Evolutionary conservation across 805 yeast species (phyloP).

Genomic region (Teunomyces gatunensis): DNA sequence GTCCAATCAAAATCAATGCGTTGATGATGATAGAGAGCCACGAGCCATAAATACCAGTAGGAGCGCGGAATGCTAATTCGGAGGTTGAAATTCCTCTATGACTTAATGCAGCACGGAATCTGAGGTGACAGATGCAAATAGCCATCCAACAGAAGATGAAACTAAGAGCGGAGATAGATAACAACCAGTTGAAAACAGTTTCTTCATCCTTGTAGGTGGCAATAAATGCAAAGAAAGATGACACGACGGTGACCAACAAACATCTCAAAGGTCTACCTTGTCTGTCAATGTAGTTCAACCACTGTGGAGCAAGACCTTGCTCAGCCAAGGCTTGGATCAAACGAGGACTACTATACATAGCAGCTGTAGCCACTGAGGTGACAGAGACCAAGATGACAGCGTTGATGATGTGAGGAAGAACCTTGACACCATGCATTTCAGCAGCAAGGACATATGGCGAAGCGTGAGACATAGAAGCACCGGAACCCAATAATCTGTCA

Average conservation of each 20-base stretch:
- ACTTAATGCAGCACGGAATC: constrained; percentile 28
- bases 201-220: constrained; percentile 31
- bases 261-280: constrained; percentile 28
- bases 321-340: constrained; percentile 25
- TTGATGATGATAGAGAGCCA: constrained; percentile 22
- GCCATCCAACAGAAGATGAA: constrained; percentile 26
- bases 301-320: constrained; percentile 27
- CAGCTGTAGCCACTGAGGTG: constrained; percentile 30
- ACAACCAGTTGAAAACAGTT: constrained; percentile 27
- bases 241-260: constrained; percentile 21
- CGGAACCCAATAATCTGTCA: constrained; percentile 32
- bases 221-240: constrained; percentile 23
- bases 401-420: constrained; percentile 30
- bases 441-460: constrained; percentile 32
- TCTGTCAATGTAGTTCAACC: constrained; percentile 25
- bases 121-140: constrained; percentile 25
- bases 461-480: constrained; percentile 17
- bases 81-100: constrained; percentile 19
- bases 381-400: constrained; percentile 32
- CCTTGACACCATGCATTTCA: constrained; percentile 23
- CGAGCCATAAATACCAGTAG: constrained; percentile 25
- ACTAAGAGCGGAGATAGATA: constrained; percentile 27
- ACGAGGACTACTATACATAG: constrained; percentile 28
- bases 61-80: constrained; percentile 23
- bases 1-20: constrained; percentile 23